Evolutionary conservation across 345 rosid genomes (phyloP).

Genomic region (Barbarea vulgaris): DNA sequence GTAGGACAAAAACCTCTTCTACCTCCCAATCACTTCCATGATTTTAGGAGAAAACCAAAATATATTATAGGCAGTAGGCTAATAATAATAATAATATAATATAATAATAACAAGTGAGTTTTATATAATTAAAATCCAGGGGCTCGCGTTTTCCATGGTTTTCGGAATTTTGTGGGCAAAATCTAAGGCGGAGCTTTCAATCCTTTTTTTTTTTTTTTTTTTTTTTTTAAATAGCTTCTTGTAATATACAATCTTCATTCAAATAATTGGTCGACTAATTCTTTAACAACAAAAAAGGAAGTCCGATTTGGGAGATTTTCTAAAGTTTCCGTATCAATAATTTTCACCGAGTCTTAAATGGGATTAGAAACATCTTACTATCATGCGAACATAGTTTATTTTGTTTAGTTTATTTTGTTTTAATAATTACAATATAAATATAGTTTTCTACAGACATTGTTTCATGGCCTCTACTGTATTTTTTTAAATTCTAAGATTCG

Average conservation of each 20-base stretch:
- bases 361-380: neutral
- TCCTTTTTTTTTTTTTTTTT: too few species aligned
- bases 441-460: too few species aligned
- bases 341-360: neutral
- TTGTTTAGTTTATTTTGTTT: too few species aligned
- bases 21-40: constrained; percentile 30
- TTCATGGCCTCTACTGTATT: too few species aligned
- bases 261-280: neutral
- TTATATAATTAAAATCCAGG: constrained; percentile 1
- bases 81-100: neutral
- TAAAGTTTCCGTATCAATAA: neutral
- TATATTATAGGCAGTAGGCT: neutral
- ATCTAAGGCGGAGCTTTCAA: neutral
- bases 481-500: too few species aligned
- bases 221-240: neutral
- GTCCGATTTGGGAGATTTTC: neutral
- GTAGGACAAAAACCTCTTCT: constrained; percentile 1
- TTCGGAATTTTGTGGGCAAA: constrained; percentile 23
- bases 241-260: neutral
- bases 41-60: constrained; percentile 34
- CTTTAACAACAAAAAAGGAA: neutral
- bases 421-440: too few species aligned
- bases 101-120: neutral
- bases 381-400: neutral
- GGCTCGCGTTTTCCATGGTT: constrained; percentile 22